These are phyloP conservation scores for Salix viminalis DNA, from an alignment of 345 rosid species.

Conservation along the genomic window DNA sequence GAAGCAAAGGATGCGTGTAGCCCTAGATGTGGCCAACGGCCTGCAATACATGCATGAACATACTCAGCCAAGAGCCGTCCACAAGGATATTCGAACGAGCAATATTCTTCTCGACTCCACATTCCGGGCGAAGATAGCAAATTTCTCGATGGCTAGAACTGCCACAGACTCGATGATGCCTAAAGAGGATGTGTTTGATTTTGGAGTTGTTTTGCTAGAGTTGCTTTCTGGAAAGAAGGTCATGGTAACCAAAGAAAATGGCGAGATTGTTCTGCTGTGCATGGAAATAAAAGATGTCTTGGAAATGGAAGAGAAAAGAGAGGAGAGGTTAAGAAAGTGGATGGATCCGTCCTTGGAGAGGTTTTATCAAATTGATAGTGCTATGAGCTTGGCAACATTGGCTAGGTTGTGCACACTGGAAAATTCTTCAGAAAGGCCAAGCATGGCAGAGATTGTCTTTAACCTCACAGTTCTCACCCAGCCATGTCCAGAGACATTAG, in stretches of 20 bases:
- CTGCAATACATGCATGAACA: slow-evolving; percentile 64
- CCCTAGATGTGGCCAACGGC: slow-evolving; percentile 59
- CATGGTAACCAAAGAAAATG: slow-evolving; percentile 41
- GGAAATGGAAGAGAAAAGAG: slow-evolving; percentile 36
- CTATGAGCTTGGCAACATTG: slow-evolving; percentile 42
- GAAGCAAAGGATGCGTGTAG: slow-evolving; percentile 49
- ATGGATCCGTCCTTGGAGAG: slow-evolving; percentile 54
- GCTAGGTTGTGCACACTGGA: slow-evolving; percentile 50
- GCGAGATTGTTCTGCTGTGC: slow-evolving; percentile 39
- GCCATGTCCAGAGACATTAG: slow-evolving; percentile 31
- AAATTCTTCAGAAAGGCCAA: slow-evolving; percentile 47
- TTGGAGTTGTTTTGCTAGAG: slow-evolving; percentile 55
- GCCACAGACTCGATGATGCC: slow-evolving; percentile 28
- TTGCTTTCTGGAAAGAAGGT: slow-evolving; percentile 56
- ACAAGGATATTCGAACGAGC: slow-evolving; percentile 47
- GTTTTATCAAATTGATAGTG: slow-evolving; percentile 44
- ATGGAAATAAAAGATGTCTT: slow-evolving; percentile 38
- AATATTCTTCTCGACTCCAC: slow-evolving; percentile 50
- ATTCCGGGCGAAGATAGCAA: slow-evolving; percentile 56
- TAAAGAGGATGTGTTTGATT: slow-evolving; percentile 54
- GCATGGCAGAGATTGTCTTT: slow-evolving; percentile 60
- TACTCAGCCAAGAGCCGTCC: slow-evolving; percentile 49
- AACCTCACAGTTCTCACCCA: slow-evolving; percentile 46
- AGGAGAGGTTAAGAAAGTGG: slow-evolving; percentile 36
- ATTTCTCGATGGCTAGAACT: slow-evolving; percentile 46